Percentiles rank a stretch among this genome's conserved stretches.
These are phyloP conservation scores for Ascocoryne sarcoides DNA, from an alignment of 2,329 filamentous ascomycete genomes.

Conservation along the genomic window DNA sequence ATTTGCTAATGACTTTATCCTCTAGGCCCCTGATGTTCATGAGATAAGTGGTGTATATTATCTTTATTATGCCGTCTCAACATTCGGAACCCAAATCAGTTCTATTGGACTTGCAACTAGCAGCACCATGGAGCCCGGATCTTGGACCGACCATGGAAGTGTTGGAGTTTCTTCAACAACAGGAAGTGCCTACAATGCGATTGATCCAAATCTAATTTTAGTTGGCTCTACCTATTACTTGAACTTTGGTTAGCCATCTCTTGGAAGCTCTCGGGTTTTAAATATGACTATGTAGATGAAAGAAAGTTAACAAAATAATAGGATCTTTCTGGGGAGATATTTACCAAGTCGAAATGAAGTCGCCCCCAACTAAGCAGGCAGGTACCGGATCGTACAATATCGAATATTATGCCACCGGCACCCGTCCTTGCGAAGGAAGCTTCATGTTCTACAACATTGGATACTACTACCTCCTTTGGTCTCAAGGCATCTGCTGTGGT, in stretches of 20 bases:
- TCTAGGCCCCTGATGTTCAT: constrained; percentile 56
- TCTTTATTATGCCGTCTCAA: constrained; percentile 50
- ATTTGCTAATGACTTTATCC: background rate
- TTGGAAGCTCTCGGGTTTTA: no score
- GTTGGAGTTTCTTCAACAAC: constrained; percentile 40
- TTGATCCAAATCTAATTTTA: constrained; percentile 47
- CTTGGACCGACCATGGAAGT: constrained; percentile 51
- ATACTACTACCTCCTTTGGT: constrained; percentile 59
- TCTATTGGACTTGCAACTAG: constrained; percentile 41
- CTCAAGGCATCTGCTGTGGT: constrained; percentile 52
- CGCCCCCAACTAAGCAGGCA: constrained; percentile 25
- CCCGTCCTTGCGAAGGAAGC: constrained; percentile 46
- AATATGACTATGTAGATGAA: no score
- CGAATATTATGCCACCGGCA: constrained; percentile 42
- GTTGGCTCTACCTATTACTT: constrained; percentile 37
- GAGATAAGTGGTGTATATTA: constrained; percentile 51
- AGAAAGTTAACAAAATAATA: no score
- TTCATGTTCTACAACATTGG: constrained; percentile 45
- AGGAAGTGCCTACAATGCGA: constrained; percentile 45
- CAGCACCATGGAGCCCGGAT: constrained; percentile 40
- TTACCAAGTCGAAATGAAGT: constrained; percentile 46
- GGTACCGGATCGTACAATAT: constrained; percentile 36
- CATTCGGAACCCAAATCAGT: constrained; percentile 44
- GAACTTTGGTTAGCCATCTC: constrained; percentile 43
- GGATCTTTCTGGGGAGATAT: constrained; percentile 57